Percentiles rank a stretch among this genome's conserved stretches.
phyloP scores from a whole-genome alignment of 2,329 filamentous ascomycete species.

The Bimuria novae-zelandiae region DNA sequence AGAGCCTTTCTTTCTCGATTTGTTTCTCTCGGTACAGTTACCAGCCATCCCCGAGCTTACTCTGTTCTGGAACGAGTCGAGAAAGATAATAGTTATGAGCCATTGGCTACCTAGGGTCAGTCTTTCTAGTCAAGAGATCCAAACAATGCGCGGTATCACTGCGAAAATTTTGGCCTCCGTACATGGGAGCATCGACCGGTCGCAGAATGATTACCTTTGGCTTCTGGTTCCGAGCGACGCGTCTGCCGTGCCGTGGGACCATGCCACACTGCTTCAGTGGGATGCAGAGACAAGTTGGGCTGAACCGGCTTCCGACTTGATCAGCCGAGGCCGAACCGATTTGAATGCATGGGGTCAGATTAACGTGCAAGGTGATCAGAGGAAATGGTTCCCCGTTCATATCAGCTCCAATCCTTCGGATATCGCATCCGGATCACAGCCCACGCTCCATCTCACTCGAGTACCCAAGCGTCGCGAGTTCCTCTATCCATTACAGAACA shows the following conservation, averaged over 20 bases:
- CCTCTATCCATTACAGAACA: slow-evolving; percentile 51
- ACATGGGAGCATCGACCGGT: slow-evolving; percentile 26
- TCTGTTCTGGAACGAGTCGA: slow-evolving; percentile 40
- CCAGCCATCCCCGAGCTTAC: slow-evolving; percentile 24
- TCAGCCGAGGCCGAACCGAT: slow-evolving; percentile 9
- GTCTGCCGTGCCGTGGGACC: slow-evolving; percentile 8
- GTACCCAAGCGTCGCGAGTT: slow-evolving; percentile 65
- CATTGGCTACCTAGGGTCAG: slow-evolving; percentile 15
- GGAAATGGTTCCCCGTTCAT: slow-evolving; percentile 33
- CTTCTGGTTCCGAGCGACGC: slow-evolving; percentile 32
- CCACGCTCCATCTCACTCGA: slow-evolving; percentile 22
- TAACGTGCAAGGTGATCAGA: slow-evolving; percentile 22
- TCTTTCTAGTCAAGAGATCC: slow-evolving; percentile 23
- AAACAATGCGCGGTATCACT: slow-evolving; percentile 28
- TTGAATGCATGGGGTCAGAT: slow-evolving; percentile 31
- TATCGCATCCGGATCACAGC: neutral
- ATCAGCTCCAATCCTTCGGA: slow-evolving; percentile 8
- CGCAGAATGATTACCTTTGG: slow-evolving; percentile 35
- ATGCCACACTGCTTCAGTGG: slow-evolving; percentile 23
- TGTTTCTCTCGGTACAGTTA: slow-evolving; percentile 27
- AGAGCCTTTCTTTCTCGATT: slow-evolving; percentile 23
- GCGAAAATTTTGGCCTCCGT: slow-evolving; percentile 31
- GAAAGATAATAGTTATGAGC: slow-evolving; percentile 22
- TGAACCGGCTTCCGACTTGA: slow-evolving; percentile 19
- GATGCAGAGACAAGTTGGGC: slow-evolving; percentile 15